These are phyloP conservation scores for Salvia miltiorrhiza DNA, from an alignment of 257 asterid species.

Conservation along the genomic window DNA sequence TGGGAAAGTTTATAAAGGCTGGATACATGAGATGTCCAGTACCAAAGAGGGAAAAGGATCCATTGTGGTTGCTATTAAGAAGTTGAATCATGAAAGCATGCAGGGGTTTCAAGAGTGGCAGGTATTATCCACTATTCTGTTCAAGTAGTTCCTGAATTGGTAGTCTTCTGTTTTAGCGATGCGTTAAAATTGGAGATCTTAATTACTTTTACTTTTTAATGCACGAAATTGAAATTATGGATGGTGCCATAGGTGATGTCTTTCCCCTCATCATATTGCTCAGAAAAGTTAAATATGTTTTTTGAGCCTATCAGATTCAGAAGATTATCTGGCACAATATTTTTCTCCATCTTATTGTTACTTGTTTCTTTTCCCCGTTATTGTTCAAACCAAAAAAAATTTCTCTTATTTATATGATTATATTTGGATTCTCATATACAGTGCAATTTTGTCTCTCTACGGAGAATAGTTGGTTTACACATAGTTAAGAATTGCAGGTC, in stretches of 20 bases:
- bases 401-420: not conserved
- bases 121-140: constrained; percentile 22
- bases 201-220: not conserved
- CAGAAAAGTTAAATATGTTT: not conserved
- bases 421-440: not conserved
- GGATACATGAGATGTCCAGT: constrained; percentile 16
- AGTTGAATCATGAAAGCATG: constrained; percentile 18
- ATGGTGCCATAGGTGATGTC: not conserved
- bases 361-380: not conserved
- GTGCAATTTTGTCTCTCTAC: not conserved
- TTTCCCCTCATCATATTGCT: not conserved
- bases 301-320: not conserved
- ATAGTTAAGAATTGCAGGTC: not conserved
- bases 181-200: not conserved
- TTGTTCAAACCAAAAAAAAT: not conserved
- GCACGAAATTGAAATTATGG: not conserved
- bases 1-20: constrained; percentile 47
- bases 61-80: constrained; percentile 40
- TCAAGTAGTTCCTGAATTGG: not conserved
- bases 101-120: constrained; percentile 47
- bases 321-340: not conserved
- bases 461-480: not conserved
- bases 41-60: constrained; percentile 16
- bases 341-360: not conserved
- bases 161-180: not conserved